These are phyloP conservation scores for Acidomyces sp. DNA, from an alignment of 495 filamentous ascomycete genomes.

Conservation along the genomic window DNA sequence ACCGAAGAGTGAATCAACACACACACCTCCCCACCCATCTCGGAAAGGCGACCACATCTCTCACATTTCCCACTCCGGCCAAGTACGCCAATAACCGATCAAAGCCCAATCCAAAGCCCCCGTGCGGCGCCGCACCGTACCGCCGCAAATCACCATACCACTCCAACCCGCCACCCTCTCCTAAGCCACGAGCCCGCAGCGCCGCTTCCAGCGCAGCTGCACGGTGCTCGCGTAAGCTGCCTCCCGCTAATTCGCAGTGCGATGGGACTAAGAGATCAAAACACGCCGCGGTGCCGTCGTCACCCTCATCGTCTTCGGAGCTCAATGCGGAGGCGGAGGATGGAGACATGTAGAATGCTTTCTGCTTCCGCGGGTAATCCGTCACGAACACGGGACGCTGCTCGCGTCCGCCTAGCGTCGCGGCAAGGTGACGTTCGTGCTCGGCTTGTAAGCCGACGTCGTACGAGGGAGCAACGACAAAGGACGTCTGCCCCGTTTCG, in stretches of 20 bases:
- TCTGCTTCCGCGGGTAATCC: constrained; percentile 71
- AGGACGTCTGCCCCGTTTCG: constrained; percentile 34
- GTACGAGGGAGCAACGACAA: constrained; percentile 56
- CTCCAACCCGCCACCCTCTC: constrained; percentile 39
- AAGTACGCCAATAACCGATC: constrained; percentile 82
- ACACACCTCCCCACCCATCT: constrained; percentile 85
- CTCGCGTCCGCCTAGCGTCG: constrained; percentile 50
- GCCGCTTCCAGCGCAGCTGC: constrained; percentile 52
- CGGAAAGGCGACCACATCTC: constrained; percentile 81
- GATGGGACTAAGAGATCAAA: constrained; percentile 92
- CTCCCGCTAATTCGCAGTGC: constrained; percentile 78
- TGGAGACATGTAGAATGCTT: constrained; percentile 93
- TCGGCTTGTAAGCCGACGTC: constrained; percentile 71
- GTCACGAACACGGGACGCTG: constrained; percentile 75
- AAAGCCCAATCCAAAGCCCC: constrained; percentile 89
- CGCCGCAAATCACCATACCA: constrained; percentile 94
- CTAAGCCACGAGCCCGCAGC: constrained; percentile 52
- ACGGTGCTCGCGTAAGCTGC: constrained; percentile 86
- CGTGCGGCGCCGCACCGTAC: constrained; percentile 90
- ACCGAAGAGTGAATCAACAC: constrained; percentile 44
- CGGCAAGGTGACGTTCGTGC: constrained; percentile 82
- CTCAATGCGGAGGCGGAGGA: constrained; percentile 14
- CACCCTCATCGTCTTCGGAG: no score
- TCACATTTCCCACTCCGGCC: constrained; percentile 66
- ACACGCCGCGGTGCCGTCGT: constrained; percentile 61